Percentiles rank a stretch among this genome's conserved stretches.
Evolutionary conservation across 257 asterid genomes (phyloP).

Genomic region (Leptodermis oblonga): DNA sequence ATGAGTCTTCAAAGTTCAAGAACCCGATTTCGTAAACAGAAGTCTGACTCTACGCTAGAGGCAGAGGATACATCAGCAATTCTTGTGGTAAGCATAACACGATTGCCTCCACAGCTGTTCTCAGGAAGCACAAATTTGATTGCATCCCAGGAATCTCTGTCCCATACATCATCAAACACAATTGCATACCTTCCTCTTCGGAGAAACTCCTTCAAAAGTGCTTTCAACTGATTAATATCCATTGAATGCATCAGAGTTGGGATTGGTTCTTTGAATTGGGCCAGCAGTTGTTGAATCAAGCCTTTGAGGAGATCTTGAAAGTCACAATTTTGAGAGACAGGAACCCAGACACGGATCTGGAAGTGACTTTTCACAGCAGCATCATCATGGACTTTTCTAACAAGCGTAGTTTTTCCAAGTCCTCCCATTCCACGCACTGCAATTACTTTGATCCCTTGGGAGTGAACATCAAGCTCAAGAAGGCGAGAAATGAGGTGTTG

Average conservation of each 20-base stretch:
- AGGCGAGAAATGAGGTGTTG: neutral
- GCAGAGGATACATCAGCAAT: conserved; percentile 8
- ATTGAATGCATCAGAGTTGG: conserved; percentile 7
- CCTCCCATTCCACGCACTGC: neutral
- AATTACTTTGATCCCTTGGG: neutral
- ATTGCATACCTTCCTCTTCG: conserved; percentile 7
- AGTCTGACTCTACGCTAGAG: neutral
- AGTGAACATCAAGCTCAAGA: neutral
- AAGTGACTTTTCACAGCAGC: neutral
- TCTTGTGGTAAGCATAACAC: conserved; percentile 5
- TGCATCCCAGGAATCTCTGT: conserved; percentile 6
- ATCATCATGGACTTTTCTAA: neutral
- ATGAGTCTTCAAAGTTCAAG: conserved; percentile 18
- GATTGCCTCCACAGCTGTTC: conserved; percentile 6
- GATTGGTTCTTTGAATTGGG: neutral
- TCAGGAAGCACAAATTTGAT: conserved; percentile 13
- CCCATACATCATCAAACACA: conserved; percentile 26
- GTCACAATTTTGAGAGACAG: neutral
- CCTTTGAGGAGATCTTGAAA: neutral
- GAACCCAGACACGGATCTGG: neutral
- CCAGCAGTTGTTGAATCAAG: neutral
- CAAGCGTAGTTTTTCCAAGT: neutral
- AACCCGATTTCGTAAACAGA: conserved; percentile 2
- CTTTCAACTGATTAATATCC: conserved; percentile 11
- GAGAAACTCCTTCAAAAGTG: neutral